These are phyloP conservation scores for Penicillium sp. DNA, from an alignment of 2,329 filamentous ascomycete species.

Conservation along the genomic window DNA sequence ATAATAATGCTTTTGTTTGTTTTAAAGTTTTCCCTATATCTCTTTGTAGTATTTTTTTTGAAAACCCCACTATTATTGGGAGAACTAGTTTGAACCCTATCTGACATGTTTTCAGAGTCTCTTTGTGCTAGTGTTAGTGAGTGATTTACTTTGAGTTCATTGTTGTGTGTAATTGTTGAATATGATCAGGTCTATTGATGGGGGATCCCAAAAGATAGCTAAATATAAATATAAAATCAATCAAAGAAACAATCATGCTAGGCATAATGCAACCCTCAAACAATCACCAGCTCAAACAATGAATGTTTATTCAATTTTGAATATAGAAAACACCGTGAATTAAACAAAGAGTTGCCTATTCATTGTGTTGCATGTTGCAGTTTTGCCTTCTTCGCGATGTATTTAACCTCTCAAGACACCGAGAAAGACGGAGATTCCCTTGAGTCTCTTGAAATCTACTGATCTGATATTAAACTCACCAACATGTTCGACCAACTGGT, in stretches of 20 bases:
- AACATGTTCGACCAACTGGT: not conserved
- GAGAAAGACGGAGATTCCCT: not conserved
- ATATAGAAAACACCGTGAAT: not conserved
- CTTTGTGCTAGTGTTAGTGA: not conserved
- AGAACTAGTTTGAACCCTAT: not conserved
- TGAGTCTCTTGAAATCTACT: not conserved
- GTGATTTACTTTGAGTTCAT: not conserved
- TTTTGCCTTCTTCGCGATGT: not conserved
- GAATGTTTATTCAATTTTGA: not conserved
- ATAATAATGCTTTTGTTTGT: not conserved
- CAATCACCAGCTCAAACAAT: not conserved
- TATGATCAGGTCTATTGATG: not conserved
- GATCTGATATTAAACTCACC: not conserved
- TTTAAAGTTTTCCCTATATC: too few species aligned
- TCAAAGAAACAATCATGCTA: not conserved
- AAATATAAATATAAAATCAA: not conserved
- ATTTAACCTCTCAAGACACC: constrained; percentile 1
- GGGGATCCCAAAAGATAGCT: too few species aligned
- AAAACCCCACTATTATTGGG: not conserved
- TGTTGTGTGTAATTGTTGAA: too few species aligned
- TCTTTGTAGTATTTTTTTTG: not conserved
- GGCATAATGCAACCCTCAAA: not conserved
- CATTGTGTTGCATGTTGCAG: not conserved
- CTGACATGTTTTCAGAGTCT: too few species aligned
- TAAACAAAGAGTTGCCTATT: not conserved